Base-by-base conservation (phyloP, 2,329 filamentous ascomycete species). In the Geosmithia morbida region DNA sequence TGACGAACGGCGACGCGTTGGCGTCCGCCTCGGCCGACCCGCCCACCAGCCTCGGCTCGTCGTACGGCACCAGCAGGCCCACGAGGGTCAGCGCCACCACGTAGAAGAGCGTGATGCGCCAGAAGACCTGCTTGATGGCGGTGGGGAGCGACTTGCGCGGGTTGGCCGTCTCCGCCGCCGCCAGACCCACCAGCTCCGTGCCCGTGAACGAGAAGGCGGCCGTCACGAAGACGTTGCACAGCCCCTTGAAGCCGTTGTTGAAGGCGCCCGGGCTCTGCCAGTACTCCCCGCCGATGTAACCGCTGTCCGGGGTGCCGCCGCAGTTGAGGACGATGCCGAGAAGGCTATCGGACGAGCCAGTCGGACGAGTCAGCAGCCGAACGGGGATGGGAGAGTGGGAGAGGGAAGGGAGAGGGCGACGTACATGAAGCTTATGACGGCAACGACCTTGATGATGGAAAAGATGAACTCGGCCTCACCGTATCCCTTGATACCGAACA, bases 41-140 rank as follows among this genome's bases (percentile, higher is more conserved):
- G 10, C 65, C 64, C 1, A 87, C 68, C 0, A 95, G 79, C 3
- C 73, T 69, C 0, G 58, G 48, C 51, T 94, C 77, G 55, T 76
- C 67, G 61, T 84, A 89, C 0, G 83, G 84, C 0, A 96, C 87
- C 2, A 95, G 71, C 1, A 95, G 72, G 22, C 90, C 87, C 49
- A 96, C 79, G 3, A 96, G 68, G 4, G 79, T 79, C 11, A 96
- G 73, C 1, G 85, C 85, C 33, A 94, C 79, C 45, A 96, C 74
- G 66, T 95, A 96, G 68, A 96, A 96, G 48, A 94, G 72, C 3
- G 81, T 79, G 58, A 95, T 94, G 57, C 89, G 83, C 88, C 89
- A 96, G 64, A 95, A 95, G 19, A 95, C 87, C 61, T 94, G 88
- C 66, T 94, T 94, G 57, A 94, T 80, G 13, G 89, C 89, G 0